These are phyloP conservation scores for Hypoxylon sp. DNA, from an alignment of 2,329 filamentous ascomycete species.

Conservation along the genomic window DNA sequence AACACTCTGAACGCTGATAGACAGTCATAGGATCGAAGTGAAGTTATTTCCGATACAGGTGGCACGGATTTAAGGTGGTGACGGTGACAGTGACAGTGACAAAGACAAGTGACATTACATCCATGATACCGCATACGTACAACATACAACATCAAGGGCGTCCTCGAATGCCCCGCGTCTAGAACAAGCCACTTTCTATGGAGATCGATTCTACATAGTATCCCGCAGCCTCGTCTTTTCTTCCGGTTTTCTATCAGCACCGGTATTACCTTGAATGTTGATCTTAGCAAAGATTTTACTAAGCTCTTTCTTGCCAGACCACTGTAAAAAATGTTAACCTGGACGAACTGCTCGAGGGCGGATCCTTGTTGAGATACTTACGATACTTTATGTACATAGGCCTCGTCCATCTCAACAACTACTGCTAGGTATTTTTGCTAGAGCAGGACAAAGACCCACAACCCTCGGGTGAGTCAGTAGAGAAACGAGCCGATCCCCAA, in stretches of 20 bases:
- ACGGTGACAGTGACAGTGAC: too few species aligned
- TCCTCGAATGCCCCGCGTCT: conserved; percentile 30
- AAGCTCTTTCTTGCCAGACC: not conserved
- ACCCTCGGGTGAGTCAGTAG: conserved; percentile 34
- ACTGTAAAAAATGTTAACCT: conserved; percentile 7
- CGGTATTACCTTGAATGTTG: not conserved
- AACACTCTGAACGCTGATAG: not conserved
- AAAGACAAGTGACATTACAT: conserved; percentile 5
- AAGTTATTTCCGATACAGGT: conserved; percentile 4
- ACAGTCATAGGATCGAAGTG: not conserved
- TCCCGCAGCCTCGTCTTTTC: conserved; percentile 12
- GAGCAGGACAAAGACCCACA: conserved; percentile 22
- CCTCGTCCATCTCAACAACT: conserved; percentile 5
- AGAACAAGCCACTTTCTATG: conserved; percentile 24
- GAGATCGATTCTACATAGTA: conserved; percentile 14
- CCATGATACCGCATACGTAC: not conserved
- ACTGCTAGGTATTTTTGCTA: conserved; percentile 5
- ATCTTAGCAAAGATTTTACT: not conserved
- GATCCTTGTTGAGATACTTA: conserved; percentile 11
- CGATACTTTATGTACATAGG: not conserved
- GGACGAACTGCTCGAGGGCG: conserved; percentile 4
- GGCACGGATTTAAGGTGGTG: conserved; percentile 29
- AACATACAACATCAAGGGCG: conserved; percentile 5
- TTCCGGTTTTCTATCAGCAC: not conserved
- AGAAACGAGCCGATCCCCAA: conserved; percentile 18